A percentile compares a stretch with the other conserved stretches of the same genome.
Evolutionary conservation across 495 filamentous ascomycete genomes (phyloP).

Genomic region (Penicillium salamii): DNA sequence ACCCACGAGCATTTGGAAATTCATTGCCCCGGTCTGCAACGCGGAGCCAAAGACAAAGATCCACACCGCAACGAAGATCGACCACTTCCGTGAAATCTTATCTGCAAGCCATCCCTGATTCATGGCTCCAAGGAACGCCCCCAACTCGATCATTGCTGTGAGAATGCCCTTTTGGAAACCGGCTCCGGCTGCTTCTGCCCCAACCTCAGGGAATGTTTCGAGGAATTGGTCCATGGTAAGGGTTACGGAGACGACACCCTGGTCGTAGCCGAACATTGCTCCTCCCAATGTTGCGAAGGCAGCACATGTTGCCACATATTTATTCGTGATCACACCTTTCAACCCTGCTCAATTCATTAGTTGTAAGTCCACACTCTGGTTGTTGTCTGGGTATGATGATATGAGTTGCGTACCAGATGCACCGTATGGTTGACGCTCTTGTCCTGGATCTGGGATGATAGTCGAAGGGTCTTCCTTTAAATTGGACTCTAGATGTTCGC

Average conservation of each 20-base stretch:
- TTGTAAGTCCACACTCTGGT: not conserved
- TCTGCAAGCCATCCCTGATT: slow-evolving; percentile 57
- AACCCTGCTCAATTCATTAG: slow-evolving; percentile 24
- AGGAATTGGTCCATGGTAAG: slow-evolving; percentile 55
- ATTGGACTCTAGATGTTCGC: not conserved
- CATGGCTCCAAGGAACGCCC: slow-evolving; percentile 50
- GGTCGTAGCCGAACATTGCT: slow-evolving; percentile 54
- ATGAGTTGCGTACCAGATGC: not conserved
- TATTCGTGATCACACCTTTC: slow-evolving; percentile 39
- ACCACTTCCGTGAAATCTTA: slow-evolving; percentile 52
- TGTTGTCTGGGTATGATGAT: not conserved
- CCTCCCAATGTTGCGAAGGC: slow-evolving; percentile 50
- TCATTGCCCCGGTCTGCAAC: slow-evolving; percentile 50
- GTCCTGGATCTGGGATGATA: not conserved
- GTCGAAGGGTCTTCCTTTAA: not conserved
- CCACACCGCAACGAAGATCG: slow-evolving; percentile 48
- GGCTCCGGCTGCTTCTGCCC: slow-evolving; percentile 33
- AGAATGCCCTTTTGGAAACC: slow-evolving; percentile 55
- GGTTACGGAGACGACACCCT: slow-evolving; percentile 51
- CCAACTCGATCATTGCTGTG: slow-evolving; percentile 58
- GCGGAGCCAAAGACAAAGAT: slow-evolving; percentile 52
- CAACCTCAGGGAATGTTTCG: slow-evolving; percentile 40
- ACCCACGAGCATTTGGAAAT: slow-evolving; percentile 58
- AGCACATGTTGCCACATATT: slow-evolving; percentile 47
- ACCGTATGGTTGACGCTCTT: not conserved